Evolutionary conservation across 2,329 filamentous ascomycete genomes (phyloP).

Genomic region (Lachnellula subtilissima): DNA sequence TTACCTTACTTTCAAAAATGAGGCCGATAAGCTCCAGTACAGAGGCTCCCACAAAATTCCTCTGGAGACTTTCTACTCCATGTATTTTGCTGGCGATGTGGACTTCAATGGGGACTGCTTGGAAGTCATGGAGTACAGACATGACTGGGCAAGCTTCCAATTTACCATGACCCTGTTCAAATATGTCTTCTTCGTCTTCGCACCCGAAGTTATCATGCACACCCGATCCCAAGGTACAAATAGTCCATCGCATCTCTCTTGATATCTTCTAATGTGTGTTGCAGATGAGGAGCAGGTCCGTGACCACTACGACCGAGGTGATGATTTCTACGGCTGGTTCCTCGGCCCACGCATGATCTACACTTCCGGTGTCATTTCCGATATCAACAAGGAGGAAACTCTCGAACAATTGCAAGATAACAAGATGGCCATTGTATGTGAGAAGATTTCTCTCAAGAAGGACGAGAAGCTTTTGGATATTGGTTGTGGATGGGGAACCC

Average conservation of each 20-base stretch:
- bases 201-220: conserved; percentile 89
- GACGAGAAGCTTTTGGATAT: conserved; percentile 88
- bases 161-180: conserved; percentile 84
- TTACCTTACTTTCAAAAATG: conserved; percentile 77
- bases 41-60: conserved; percentile 75
- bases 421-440: conserved; percentile 90
- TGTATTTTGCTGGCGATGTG: conserved; percentile 93
- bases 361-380: conserved; percentile 89
- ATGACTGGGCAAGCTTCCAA: conserved; percentile 94
- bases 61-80: conserved; percentile 93
- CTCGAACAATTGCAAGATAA: conserved; percentile 97
- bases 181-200: conserved; percentile 81
- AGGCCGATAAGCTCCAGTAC: conserved; percentile 60
- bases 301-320: conserved; percentile 94
- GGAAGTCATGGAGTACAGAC: conserved; percentile 86
- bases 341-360: conserved; percentile 98
- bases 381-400: conserved; percentile 79
- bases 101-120: conserved; percentile 93
- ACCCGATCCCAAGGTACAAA: conserved; percentile 72
- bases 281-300: conserved; percentile 95
- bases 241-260: neutral
- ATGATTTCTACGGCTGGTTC: conserved; percentile 99
- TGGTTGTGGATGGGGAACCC: conserved; percentile 96
- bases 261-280: conserved; percentile 25
- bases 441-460: conserved; percentile 82